Evolutionary conservation across 2,329 filamentous ascomycete species (phyloP).

Genomic region (Sporothrix brasiliensis): DNA sequence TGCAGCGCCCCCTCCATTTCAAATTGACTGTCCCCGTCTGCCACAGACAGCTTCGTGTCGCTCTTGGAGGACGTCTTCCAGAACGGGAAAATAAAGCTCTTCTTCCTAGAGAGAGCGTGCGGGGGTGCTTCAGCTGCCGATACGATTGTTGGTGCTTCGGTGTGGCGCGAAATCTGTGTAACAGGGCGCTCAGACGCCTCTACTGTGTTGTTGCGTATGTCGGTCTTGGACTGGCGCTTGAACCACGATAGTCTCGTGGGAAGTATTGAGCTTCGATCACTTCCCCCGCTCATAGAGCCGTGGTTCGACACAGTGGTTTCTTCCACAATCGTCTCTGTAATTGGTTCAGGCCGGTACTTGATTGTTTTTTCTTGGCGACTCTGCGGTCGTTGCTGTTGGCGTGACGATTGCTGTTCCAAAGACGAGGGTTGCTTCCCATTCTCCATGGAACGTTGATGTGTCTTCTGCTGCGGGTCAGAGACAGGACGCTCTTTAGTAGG

Average conservation of each 20-base stretch:
- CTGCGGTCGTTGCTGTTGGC: background rate
- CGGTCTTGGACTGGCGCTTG: slow-evolving; percentile 35
- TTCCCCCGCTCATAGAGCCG: slow-evolving; percentile 23
- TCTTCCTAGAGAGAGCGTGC: slow-evolving; percentile 46
- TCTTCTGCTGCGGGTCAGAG: slow-evolving; percentile 1
- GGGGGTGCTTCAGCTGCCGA: background rate
- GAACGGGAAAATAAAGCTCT: slow-evolving; percentile 58
- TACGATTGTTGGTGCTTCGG: slow-evolving; percentile 10
- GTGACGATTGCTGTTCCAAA: background rate
- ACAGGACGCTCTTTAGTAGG: background rate
- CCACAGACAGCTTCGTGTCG: slow-evolving; percentile 50
- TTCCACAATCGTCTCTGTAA: slow-evolving; percentile 32
- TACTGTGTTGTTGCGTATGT: slow-evolving; percentile 33
- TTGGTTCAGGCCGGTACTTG: background rate
- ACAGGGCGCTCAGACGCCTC: background rate
- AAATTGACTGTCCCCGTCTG: slow-evolving; percentile 41
- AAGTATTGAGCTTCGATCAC: slow-evolving; percentile 13
- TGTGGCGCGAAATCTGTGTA: slow-evolving; percentile 23
- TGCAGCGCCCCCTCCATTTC: slow-evolving; percentile 32
- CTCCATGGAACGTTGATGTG: background rate
- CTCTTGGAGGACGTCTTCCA: slow-evolving; percentile 55
- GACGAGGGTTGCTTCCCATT: slow-evolving; percentile 1
- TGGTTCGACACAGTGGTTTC: slow-evolving; percentile 26
- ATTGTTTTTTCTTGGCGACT: background rate
- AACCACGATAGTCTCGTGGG: slow-evolving; percentile 35